These are phyloP conservation scores for Chiua sp. DNA, from an alignment of 1,284 basidiomycete species.

Conservation along the genomic window DNA sequence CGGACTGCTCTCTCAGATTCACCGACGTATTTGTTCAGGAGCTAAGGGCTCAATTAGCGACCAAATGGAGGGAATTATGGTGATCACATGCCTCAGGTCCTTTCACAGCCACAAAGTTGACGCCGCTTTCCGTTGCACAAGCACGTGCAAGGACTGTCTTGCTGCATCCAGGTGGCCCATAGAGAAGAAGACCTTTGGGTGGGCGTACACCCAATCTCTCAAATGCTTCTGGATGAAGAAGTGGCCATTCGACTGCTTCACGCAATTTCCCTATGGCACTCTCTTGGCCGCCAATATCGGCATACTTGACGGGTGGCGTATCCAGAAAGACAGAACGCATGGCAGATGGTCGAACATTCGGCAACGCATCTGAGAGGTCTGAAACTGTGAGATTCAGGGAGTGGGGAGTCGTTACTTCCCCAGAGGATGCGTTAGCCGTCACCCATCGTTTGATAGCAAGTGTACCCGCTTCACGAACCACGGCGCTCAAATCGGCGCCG, in stretches of 20 bases:
- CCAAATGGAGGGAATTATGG: background rate
- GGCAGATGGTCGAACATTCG: conserved; percentile 88
- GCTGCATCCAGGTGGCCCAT: conserved; percentile 97
- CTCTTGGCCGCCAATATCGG: conserved; percentile 90
- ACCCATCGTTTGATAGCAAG: conserved; percentile 88
- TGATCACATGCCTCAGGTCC: conserved; percentile 81
- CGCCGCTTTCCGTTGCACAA: conserved; percentile 92
- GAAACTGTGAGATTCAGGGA: conserved; percentile 55
- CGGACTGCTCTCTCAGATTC: conserved; percentile 96
- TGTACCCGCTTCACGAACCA: conserved; percentile 94
- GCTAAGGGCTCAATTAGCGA: conserved; percentile 47
- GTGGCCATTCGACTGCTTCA: conserved; percentile 95
- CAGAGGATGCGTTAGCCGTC: conserved; percentile 35
- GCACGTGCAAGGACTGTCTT: conserved; percentile 97
- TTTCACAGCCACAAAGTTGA: conserved; percentile 98
- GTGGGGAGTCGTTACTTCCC: conserved; percentile 18
- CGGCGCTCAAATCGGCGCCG: conserved; percentile 92
- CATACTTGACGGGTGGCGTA: conserved; percentile 82
- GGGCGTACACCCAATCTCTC: conserved; percentile 86
- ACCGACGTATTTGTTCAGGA: conserved; percentile 97
- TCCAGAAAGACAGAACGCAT: conserved; percentile 95
- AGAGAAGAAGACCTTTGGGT: conserved; percentile 91
- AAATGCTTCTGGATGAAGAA: conserved; percentile 87
- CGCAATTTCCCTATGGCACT: conserved; percentile 81
- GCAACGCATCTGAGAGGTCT: conserved; percentile 79